Percentiles rank a stretch among this genome's conserved stretches.
These are phyloP conservation scores for Botrytis byssoidea DNA, from an alignment of 2,329 filamentous ascomycete species.

Conservation along the genomic window DNA sequence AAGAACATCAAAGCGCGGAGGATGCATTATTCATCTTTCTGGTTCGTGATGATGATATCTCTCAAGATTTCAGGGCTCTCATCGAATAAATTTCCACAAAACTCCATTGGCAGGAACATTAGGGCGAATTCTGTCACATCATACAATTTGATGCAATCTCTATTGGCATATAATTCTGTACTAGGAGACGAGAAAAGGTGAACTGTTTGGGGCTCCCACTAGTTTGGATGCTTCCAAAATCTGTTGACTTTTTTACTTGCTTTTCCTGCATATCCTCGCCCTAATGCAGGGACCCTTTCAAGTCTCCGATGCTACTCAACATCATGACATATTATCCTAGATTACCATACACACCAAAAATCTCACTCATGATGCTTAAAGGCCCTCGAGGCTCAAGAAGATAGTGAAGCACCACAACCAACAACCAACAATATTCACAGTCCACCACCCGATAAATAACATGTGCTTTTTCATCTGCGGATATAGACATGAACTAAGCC, in stretches of 20 bases:
- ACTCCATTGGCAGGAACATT: accelerated
- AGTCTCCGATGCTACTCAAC: background rate
- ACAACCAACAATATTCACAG: background rate
- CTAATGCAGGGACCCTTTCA: background rate
- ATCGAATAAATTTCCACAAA: background rate
- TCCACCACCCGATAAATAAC: background rate
- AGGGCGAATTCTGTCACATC: background rate
- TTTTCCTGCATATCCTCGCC: background rate
- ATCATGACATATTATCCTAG: background rate
- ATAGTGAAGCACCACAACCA: background rate
- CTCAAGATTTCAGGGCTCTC: background rate
- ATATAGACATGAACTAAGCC: background rate
- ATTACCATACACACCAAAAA: background rate
- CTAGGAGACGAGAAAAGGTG: background rate
- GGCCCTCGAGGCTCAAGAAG: background rate
- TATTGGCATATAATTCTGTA: background rate
- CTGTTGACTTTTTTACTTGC: background rate
- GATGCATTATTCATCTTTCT: background rate
- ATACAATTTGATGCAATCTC: background rate
- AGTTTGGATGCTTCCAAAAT: background rate
- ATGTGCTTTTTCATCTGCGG: background rate
- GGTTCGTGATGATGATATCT: background rate
- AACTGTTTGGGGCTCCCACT: background rate
- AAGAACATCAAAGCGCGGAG: background rate
- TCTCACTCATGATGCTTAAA: background rate